A percentile compares a stretch with the other conserved stretches of the same genome.
Evolutionary conservation across 208 protist genomes (phyloP).

Genomic region (Angomonas deanei): DNA sequence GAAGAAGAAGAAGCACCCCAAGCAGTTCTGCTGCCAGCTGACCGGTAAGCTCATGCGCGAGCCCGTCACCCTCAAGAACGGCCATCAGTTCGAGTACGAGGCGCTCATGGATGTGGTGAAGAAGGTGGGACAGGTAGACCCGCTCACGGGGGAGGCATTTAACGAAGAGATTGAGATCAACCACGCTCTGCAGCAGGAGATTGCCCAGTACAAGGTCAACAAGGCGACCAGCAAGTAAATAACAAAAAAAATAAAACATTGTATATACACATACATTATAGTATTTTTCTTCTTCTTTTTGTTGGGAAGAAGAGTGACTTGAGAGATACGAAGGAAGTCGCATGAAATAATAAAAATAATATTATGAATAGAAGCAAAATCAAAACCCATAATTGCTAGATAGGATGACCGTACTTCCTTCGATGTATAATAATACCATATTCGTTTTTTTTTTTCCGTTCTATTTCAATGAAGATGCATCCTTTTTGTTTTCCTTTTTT

Average conservation of each 20-base stretch:
- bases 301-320: no score
- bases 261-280: neutral
- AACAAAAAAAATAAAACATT: constrained; percentile 2
- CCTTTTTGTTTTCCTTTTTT: constrained; percentile 10
- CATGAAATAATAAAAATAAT: constrained; percentile 8
- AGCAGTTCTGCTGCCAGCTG: constrained; percentile 71
- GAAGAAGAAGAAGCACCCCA: constrained; percentile 64
- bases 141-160: constrained; percentile 65
- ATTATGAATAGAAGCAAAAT: constrained; percentile 1
- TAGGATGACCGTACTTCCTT: no score
- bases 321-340: neutral
- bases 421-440: no score
- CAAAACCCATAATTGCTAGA: neutral
- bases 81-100: constrained; percentile 77
- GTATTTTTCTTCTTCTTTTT: neutral
- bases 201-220: constrained; percentile 66
- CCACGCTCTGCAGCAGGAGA: constrained; percentile 72
- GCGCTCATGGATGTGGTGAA: constrained; percentile 69
- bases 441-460: constrained; percentile 1
- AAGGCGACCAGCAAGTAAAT: constrained; percentile 27
- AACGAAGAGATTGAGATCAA: constrained; percentile 61
- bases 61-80: constrained; percentile 72
- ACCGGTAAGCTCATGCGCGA: constrained; percentile 87
- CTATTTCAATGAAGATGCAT: neutral
- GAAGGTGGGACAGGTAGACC: constrained; percentile 82